A percentile compares a stretch with the other conserved stretches of the same genome.
Evolutionary conservation across 345 rosid species (phyloP).

Genomic region (Salix exigua): DNA sequence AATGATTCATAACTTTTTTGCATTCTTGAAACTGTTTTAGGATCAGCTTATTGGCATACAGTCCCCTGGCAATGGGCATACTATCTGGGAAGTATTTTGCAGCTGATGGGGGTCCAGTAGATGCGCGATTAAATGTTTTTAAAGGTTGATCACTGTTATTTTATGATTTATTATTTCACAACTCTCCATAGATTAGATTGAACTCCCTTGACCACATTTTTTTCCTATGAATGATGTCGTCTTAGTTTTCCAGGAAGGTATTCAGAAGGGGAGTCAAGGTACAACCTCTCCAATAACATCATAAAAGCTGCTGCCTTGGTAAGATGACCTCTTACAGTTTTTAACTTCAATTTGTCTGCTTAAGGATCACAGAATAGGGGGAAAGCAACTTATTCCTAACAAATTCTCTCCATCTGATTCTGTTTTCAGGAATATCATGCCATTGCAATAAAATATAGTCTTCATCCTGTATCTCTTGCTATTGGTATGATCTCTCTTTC

Average conservation of each 20-base stretch:
- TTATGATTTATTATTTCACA: background rate
- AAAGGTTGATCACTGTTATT: constrained; percentile 29
- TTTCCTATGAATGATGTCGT: background rate
- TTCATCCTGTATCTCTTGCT: constrained; percentile 53
- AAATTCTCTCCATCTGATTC: background rate
- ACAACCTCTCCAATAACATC: constrained; percentile 31
- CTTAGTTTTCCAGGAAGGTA: constrained; percentile 41
- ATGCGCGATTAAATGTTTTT: constrained; percentile 56
- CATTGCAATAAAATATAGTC: constrained; percentile 37
- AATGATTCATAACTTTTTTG: constrained; percentile 1
- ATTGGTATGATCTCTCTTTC: constrained; percentile 33
- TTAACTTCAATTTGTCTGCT: background rate
- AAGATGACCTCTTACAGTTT: constrained; percentile 3
- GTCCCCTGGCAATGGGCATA: constrained; percentile 66
- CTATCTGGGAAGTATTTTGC: constrained; percentile 61
- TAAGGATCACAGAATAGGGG: background rate
- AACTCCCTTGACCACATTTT: background rate
- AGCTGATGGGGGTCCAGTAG: constrained; percentile 40
- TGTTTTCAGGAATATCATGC: constrained; percentile 40
- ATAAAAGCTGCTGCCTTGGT: constrained; percentile 39
- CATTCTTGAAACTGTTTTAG: constrained; percentile 18
- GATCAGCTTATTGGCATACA: constrained; percentile 56
- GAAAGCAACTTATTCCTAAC: background rate
- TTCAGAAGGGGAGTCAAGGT: constrained; percentile 57
- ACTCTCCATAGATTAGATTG: background rate